A percentile compares a stretch with the other conserved stretches of the same genome.
These are phyloP conservation scores for Coffea canephora DNA, from an alignment of 257 asterid genomes.

Conservation along the genomic window DNA sequence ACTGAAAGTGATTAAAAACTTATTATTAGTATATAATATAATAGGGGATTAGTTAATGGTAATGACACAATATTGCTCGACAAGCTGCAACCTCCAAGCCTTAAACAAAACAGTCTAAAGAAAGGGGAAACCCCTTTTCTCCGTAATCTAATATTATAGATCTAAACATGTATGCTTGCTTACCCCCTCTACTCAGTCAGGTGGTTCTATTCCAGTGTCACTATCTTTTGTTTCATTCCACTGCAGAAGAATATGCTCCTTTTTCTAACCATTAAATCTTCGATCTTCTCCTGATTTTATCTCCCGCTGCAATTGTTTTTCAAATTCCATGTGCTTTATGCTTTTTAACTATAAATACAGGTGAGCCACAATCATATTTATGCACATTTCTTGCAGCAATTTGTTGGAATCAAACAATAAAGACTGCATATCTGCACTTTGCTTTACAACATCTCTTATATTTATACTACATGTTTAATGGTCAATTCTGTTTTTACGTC, in stretches of 20 bases:
- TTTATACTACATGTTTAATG: background rate
- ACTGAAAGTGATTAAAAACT: slow-evolving; percentile 30
- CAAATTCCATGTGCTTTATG: background rate
- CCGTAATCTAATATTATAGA: background rate
- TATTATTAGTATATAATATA: slow-evolving; percentile 1
- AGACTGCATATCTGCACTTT: background rate
- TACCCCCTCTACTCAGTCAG: slow-evolving; percentile 20
- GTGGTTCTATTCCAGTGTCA: slow-evolving; percentile 34
- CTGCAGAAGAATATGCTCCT: slow-evolving; percentile 27
- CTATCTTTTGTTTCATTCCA: slow-evolving; percentile 33
- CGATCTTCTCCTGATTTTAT: background rate
- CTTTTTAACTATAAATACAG: background rate
- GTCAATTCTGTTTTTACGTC: background rate
- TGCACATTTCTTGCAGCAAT: background rate
- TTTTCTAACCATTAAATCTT: background rate
- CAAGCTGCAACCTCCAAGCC: slow-evolving; percentile 45
- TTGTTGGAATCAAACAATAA: background rate
- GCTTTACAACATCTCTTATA: background rate
- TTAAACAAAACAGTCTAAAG: slow-evolving; percentile 9
- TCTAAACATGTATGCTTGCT: background rate
- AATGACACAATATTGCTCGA: slow-evolving; percentile 47
- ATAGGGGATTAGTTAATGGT: slow-evolving; percentile 29
- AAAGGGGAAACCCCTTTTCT: slow-evolving; percentile 19
- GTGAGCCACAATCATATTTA: background rate
- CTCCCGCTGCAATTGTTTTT: background rate